Evolutionary conservation across 192 early-diverging fungal species (phyloP).

Genomic region (Phlyctochytrium arcticum): DNA sequence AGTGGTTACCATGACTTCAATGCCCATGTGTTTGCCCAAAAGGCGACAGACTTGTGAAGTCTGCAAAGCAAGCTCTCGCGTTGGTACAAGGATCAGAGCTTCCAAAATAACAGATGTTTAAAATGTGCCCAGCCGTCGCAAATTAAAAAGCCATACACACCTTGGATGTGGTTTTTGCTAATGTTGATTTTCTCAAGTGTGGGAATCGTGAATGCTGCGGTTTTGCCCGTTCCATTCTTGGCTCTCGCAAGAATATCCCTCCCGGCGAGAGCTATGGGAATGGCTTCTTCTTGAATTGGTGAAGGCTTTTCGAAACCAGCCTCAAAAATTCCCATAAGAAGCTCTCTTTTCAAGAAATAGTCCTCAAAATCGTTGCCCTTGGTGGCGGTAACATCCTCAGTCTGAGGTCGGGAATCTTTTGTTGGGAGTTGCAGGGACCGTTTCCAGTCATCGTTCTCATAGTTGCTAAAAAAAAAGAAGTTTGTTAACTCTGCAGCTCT

Average conservation of each 20-base stretch:
- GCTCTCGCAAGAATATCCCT: conserved; percentile 95
- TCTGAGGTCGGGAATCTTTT: conserved; percentile 91
- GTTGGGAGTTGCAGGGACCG: conserved; percentile 59
- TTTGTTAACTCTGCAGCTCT: not conserved
- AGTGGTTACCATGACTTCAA: conserved; percentile 99
- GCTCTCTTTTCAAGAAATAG: conserved; percentile 93
- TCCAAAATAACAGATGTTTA: too few relatives aligned
- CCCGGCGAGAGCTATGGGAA: conserved; percentile 93
- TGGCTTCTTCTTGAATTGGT: conserved; percentile 98
- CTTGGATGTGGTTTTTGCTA: conserved; percentile 82
- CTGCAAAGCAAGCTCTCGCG: conserved; percentile 95
- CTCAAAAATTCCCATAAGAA: conserved; percentile 99
- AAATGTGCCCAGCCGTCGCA: too few relatives aligned
- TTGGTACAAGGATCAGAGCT: conserved; percentile 91
- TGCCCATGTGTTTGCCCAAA: conserved; percentile 86
- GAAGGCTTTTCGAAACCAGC: conserved; percentile 96
- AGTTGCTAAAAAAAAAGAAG: conserved; percentile 11
- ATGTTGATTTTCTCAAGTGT: conserved; percentile 90
- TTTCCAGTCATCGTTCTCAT: conserved; percentile 37
- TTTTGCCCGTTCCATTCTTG: conserved; percentile 93
- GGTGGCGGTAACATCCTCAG: conserved; percentile 93
- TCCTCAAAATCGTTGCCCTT: conserved; percentile 99
- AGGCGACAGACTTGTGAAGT: conserved; percentile 99
- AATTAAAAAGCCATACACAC: too few relatives aligned
- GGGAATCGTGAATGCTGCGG: conserved; percentile 96